Evolutionary conservation across 2,329 filamentous ascomycete genomes (phyloP).

Genomic region (Colletotrichum siamense): DNA sequence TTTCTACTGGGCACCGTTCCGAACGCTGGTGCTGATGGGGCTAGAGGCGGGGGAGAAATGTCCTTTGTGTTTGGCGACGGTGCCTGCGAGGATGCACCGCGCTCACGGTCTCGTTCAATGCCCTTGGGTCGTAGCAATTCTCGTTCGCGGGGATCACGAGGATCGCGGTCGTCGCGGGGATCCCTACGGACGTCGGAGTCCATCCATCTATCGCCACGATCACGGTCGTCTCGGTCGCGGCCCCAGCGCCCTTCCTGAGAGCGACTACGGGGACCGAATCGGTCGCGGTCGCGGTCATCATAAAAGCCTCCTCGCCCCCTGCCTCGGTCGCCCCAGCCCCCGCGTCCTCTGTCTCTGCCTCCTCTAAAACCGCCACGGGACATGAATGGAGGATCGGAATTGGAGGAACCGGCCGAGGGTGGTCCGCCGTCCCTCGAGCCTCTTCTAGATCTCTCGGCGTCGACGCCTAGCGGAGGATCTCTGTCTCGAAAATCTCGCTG

Average conservation of each 20-base stretch:
- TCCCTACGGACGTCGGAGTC: slow-evolving; percentile 48
- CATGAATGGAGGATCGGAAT: slow-evolving; percentile 67
- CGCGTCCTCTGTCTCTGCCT: slow-evolving; percentile 56
- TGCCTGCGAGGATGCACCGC: slow-evolving; percentile 50
- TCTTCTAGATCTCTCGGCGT: slow-evolving; percentile 70
- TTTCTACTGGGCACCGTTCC: slow-evolving; percentile 59
- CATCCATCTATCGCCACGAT: slow-evolving; percentile 47
- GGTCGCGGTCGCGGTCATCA: slow-evolving; percentile 62
- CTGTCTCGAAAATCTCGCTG: slow-evolving; percentile 65
- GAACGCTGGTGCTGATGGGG: slow-evolving; percentile 64
- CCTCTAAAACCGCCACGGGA: slow-evolving; percentile 60
- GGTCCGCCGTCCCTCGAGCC: slow-evolving; percentile 74
- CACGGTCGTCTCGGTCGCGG: slow-evolving; percentile 62
- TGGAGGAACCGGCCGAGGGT: slow-evolving; percentile 72
- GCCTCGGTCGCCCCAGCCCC: slow-evolving; percentile 53
- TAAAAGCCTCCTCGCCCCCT: slow-evolving; percentile 56
- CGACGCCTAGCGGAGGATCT: slow-evolving; percentile 66
- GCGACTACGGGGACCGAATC: slow-evolving; percentile 67
- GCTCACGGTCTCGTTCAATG: slow-evolving; percentile 44
- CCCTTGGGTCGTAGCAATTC: slow-evolving; percentile 54
- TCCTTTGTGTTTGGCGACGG: slow-evolving; percentile 52
- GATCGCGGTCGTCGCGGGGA: slow-evolving; percentile 53
- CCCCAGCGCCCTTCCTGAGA: slow-evolving; percentile 69
- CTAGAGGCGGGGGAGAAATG: slow-evolving; percentile 62
- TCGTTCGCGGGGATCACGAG: slow-evolving; percentile 46